A percentile compares a stretch with the other conserved stretches of the same genome.
phyloP scores from a whole-genome alignment of 805 yeast species.

The Candida nonsorbophila region DNA sequence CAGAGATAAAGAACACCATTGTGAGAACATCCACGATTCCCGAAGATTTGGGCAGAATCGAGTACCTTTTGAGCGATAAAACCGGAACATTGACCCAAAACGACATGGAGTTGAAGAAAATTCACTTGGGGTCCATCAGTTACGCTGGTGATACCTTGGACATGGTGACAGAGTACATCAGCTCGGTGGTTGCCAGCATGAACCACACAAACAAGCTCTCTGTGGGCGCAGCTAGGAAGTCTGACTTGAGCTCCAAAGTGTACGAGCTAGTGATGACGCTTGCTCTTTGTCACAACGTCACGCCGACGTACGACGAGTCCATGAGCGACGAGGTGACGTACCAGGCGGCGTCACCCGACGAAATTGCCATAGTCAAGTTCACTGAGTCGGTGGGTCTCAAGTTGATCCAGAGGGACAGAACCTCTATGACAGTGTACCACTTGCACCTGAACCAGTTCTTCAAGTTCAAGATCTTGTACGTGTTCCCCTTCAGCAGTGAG shows the following conservation, averaged over 20 bases:
- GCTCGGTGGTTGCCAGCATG: conserved; percentile 13
- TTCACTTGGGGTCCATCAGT: conserved; percentile 89
- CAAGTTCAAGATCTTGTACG: conserved; percentile 66
- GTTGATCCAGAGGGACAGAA: conserved; percentile 76
- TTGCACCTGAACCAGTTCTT: conserved; percentile 46
- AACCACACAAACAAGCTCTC: conserved; percentile 1
- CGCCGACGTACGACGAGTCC: conserved; percentile 73
- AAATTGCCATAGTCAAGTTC: conserved; percentile 91
- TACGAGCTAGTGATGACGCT: conserved; percentile 76
- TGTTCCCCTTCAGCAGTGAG: conserved; percentile 93
- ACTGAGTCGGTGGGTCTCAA: conserved; percentile 83
- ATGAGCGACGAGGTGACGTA: conserved; percentile 66
- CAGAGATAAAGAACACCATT: conserved; percentile 73
- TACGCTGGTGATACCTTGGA: conserved; percentile 92
- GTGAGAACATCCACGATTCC: conserved; percentile 98
- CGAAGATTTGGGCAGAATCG: conserved; percentile 94
- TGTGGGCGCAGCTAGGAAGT: conserved; percentile 37
- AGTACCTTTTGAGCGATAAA: conserved; percentile 86
- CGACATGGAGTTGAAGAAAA: conserved; percentile 93
- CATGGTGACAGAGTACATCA: conserved; percentile 68
- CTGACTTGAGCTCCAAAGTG: conserved; percentile 67
- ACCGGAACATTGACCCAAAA: conserved; percentile 97
- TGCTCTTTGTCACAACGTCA: conserved; percentile 95
- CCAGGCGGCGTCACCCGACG: conserved; percentile 99
- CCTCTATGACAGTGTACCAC: conserved; percentile 64